These are phyloP conservation scores for Chrysoporthe cubensis DNA, from an alignment of 2,329 filamentous ascomycete species.

Conservation along the genomic window DNA sequence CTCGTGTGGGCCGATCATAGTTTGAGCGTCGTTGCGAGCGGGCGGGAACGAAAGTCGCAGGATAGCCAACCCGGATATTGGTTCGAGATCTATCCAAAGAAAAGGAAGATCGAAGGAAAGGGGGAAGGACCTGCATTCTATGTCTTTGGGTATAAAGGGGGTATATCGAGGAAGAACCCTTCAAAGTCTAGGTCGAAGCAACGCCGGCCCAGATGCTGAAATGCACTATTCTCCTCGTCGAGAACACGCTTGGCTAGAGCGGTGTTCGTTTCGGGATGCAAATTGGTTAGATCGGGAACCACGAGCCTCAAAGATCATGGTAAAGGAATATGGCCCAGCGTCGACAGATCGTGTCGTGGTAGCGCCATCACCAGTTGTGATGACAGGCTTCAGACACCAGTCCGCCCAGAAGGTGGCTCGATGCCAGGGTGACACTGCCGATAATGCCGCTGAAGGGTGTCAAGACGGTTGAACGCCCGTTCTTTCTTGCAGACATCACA, in stretches of 20 bases:
- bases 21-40: not conserved
- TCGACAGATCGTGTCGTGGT: not conserved
- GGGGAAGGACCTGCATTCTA: constrained; percentile 23
- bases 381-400: constrained; percentile 16
- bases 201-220: constrained; percentile 28
- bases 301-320: constrained; percentile 20
- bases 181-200: constrained; percentile 25
- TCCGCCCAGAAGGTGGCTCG: constrained; percentile 41
- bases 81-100: constrained; percentile 1
- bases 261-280: constrained; percentile 1
- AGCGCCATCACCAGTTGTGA: constrained; percentile 8
- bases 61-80: not conserved
- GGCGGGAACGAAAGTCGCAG: too few relatives aligned
- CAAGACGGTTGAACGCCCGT: constrained; percentile 28
- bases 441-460: constrained; percentile 30
- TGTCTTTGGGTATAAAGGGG: constrained; percentile 26
- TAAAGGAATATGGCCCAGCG: constrained; percentile 11
- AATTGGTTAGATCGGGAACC: constrained; percentile 10
- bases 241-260: constrained; percentile 11
- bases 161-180: constrained; percentile 17
- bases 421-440: constrained; percentile 43
- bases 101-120: not conserved
- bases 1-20: not conserved
- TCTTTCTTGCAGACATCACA: constrained; percentile 29
- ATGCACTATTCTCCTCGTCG: constrained; percentile 23